Conservation (phyloP, 768 basidiomycete species). For the Trametes cinnabarina region DNA sequence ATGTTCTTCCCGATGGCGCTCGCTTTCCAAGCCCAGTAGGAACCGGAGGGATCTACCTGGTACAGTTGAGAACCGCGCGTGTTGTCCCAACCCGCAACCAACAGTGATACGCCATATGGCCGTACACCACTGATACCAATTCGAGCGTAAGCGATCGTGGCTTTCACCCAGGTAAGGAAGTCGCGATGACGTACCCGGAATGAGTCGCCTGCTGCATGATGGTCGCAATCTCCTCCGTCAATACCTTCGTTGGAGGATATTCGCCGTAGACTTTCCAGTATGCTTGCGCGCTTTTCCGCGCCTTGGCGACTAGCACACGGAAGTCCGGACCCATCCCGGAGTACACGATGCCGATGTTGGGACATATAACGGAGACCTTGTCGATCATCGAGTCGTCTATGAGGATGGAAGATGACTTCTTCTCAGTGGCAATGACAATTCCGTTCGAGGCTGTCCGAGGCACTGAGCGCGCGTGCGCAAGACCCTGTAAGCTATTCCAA, state of each 20-base stretch:
- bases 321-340: constrained; percentile 99
- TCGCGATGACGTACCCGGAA: constrained; percentile 69
- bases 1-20: constrained; percentile 99
- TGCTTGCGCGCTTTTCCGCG: constrained; percentile 95
- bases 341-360: constrained; percentile 99
- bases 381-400: constrained; percentile 98
- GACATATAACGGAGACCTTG: constrained; percentile 95
- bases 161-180: neutral
- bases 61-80: constrained; percentile 96
- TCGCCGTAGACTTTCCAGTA: constrained; percentile 99
- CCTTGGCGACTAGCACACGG: constrained; percentile 88
- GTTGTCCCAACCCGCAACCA: constrained; percentile 96
- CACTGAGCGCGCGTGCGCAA: constrained; percentile 16
- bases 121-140: constrained; percentile 81
- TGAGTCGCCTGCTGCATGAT: constrained; percentile 99
- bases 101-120: constrained; percentile 96
- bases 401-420: constrained; percentile 96
- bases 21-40: constrained; percentile 99
- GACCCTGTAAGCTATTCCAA: neutral
- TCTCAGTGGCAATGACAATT: constrained; percentile 98
- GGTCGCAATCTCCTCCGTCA: constrained; percentile 96
- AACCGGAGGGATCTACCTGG: constrained; percentile 98
- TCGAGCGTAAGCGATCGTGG: neutral
- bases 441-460: constrained; percentile 85
- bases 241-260: constrained; percentile 93